Percentiles rank a stretch among this genome's conserved stretches.
phyloP scores from a whole-genome alignment of 2,329 filamentous ascomycete genomes.

The Ambrosiella beaveri region DNA sequence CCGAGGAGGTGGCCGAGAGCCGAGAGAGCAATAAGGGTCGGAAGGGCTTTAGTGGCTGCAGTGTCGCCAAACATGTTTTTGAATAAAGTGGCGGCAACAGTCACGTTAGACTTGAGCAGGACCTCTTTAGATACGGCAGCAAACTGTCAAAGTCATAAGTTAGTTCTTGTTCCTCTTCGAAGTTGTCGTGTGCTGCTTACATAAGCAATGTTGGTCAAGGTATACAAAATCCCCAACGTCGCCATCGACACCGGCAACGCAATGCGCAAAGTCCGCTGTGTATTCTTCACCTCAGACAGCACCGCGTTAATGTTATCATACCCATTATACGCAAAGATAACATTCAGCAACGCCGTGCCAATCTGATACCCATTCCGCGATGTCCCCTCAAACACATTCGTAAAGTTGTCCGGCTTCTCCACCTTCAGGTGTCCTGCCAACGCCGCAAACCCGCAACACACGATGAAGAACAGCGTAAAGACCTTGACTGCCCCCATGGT shows the following conservation, averaged over 20 bases:
- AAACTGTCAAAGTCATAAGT: constrained; percentile 21
- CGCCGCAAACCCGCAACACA: constrained; percentile 41
- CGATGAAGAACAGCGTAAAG: constrained; percentile 40
- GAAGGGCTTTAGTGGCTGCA: constrained; percentile 30
- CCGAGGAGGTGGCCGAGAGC: constrained; percentile 45
- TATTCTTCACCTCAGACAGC: constrained; percentile 38
- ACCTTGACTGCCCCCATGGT: constrained; percentile 44
- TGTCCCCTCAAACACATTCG: constrained; percentile 33
- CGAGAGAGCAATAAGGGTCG: constrained; percentile 41
- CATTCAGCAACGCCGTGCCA: constrained; percentile 37
- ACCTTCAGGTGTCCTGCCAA: constrained; percentile 32
- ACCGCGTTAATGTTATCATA: constrained; percentile 49
- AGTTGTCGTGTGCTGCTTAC: neutral
- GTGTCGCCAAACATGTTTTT: constrained; percentile 41
- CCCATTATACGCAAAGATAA: constrained; percentile 44
- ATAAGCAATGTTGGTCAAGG: constrained; percentile 48
- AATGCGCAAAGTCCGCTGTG: constrained; percentile 34
- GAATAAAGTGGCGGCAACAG: constrained; percentile 45
- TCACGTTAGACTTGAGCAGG: constrained; percentile 38
- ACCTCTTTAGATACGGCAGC: constrained; percentile 42
- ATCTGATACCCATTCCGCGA: constrained; percentile 28
- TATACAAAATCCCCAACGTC: constrained; percentile 35
- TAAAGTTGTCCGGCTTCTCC: constrained; percentile 37
- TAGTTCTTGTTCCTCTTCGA: neutral
- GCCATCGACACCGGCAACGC: constrained; percentile 41